A percentile compares a stretch with the other conserved stretches of the same genome.
These are phyloP conservation scores for Beverwykella pulmonaria DNA, from an alignment of 495 filamentous ascomycete genomes.

Conservation along the genomic window DNA sequence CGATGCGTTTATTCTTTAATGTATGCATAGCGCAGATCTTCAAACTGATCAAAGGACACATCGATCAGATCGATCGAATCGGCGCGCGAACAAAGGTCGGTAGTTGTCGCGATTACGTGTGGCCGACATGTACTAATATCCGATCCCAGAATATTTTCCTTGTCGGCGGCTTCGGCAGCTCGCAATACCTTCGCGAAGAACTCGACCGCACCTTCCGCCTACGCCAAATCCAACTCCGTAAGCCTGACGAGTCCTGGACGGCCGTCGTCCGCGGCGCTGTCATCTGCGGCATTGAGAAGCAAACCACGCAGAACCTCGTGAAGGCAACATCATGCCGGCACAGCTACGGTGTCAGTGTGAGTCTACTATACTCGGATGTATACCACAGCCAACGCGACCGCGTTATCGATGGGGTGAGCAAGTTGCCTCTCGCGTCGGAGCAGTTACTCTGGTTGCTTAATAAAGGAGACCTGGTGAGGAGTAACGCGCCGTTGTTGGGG, in stretches of 20 bases:
- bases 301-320: slow-evolving; percentile 6
- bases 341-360: slow-evolving; percentile 18
- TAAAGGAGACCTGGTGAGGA: slow-evolving; percentile 21
- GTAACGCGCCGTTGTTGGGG: not conserved
- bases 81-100: slow-evolving; percentile 13
- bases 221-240: slow-evolving; percentile 20
- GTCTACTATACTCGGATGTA: slow-evolving; percentile 7
- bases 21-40: slow-evolving; percentile 21
- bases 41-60: slow-evolving; percentile 15
- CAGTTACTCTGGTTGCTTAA: slow-evolving; percentile 26
- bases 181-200: slow-evolving; percentile 21
- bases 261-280: slow-evolving; percentile 34
- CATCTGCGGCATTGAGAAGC: slow-evolving; percentile 26
- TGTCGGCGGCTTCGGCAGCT: slow-evolving; percentile 32
- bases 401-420: not conserved
- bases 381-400: slow-evolving; percentile 4
- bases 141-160: slow-evolving; percentile 32
- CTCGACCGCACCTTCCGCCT: slow-evolving; percentile 10
- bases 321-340: slow-evolving; percentile 11
- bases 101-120: not conserved
- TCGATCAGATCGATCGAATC: slow-evolving; percentile 11
- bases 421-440: not conserved
- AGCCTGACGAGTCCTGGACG: slow-evolving; percentile 35
- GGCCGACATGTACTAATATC: not conserved
- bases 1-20: slow-evolving; percentile 26